phyloP scores from a whole-genome alignment of 1,284 basidiomycete species.

The Chalciporus sp. region DNA sequence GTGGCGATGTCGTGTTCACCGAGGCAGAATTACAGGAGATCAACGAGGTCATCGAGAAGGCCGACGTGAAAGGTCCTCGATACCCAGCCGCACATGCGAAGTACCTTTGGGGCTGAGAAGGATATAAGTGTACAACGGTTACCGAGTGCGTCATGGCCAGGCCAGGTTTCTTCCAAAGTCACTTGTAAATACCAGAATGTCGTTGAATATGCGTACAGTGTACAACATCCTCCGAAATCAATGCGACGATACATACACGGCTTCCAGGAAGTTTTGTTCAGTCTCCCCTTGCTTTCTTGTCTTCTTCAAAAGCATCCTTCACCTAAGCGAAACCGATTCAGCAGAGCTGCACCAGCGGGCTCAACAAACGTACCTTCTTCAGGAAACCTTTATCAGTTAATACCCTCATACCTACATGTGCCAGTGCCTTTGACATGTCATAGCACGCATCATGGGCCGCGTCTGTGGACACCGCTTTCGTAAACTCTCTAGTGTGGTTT shows the following conservation, averaged over 20 bases:
- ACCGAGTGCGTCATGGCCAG: no score
- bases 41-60: no score
- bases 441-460: conserved; percentile 61
- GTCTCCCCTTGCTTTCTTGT: conserved; percentile 7
- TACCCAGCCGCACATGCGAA: no score
- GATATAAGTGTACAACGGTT: no score
- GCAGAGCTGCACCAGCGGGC: neutral
- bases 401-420: conserved; percentile 56
- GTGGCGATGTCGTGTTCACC: no score
- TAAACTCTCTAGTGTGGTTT: conserved; percentile 65
- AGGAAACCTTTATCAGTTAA: conserved; percentile 50
- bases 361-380: conserved; percentile 13
- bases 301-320: conserved; percentile 20
- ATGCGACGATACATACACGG: no score
- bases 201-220: neutral
- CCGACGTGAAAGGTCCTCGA: no score
- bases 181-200: neutral
- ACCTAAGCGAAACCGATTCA: conserved; percentile 13
- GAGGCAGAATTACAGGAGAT: no score
- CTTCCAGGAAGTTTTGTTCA: neutral
- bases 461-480: conserved; percentile 51
- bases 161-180: neutral
- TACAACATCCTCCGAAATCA: neutral
- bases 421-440: conserved; percentile 58
- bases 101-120: conserved; percentile 6